Conservation (phyloP, 169 alveolate genomes). For the Plasmodium yoelii region DNA sequence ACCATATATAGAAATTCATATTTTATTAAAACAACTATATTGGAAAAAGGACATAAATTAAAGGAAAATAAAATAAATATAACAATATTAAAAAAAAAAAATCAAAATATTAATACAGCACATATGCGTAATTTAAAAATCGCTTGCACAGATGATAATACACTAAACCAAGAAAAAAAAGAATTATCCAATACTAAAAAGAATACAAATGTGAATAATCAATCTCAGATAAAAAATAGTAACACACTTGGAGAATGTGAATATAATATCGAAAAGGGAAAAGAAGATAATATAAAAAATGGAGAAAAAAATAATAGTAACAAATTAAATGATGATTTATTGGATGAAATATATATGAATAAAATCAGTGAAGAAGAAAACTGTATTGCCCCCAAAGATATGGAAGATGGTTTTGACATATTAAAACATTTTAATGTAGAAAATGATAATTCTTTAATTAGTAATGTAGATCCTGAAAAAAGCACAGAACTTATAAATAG, state of each 20-base stretch:
- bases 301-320: background rate
- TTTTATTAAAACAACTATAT: background rate
- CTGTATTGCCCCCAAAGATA: background rate
- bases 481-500: slow-evolving; percentile 64
- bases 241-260: background rate
- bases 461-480: slow-evolving; percentile 55
- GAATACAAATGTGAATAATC: no score
- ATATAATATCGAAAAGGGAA: background rate
- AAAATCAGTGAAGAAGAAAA: background rate
- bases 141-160: background rate
- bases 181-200: background rate
- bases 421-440: slow-evolving; percentile 21
- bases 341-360: slow-evolving; percentile 27
- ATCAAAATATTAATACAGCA: background rate
- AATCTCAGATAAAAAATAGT: background rate
- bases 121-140: background rate
- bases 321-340: background rate
- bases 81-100: background rate
- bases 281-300: background rate
- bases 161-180: background rate
- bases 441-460: slow-evolving; percentile 31
- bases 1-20: background rate
- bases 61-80: background rate
- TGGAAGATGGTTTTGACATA: slow-evolving; percentile 16
- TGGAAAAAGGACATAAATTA: background rate